Conservation (phyloP, 2,329 filamentous ascomycete genomes). For the Cryphonectria nitschkei region DNA sequence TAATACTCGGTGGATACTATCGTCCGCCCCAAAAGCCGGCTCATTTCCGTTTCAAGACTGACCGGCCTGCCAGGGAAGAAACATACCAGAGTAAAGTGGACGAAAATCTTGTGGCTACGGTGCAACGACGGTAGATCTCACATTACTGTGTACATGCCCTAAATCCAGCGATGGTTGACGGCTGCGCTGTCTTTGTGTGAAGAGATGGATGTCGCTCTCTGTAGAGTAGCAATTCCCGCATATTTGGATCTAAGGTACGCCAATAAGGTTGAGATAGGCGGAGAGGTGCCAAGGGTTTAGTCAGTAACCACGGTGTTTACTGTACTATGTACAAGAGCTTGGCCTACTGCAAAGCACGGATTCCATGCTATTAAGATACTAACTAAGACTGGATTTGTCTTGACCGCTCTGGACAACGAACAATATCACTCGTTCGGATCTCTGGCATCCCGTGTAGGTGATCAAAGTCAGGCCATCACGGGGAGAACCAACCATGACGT, state of each 20-base stretch:
- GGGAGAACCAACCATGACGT: not conserved
- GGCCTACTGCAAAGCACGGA: not conserved
- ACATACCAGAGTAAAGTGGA: not conserved
- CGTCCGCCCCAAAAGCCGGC: not conserved
- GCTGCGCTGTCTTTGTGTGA: not conserved
- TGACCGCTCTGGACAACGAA: not conserved
- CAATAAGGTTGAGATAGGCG: slow-evolving; percentile 27
- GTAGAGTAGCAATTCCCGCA: not conserved
- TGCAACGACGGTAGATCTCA: not conserved
- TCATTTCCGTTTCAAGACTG: not conserved
- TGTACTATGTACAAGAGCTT: not conserved
- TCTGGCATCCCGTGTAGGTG: not conserved
- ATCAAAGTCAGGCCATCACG: not conserved
- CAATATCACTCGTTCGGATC: not conserved
- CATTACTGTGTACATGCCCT: not conserved
- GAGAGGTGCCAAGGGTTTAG: slow-evolving; percentile 10
- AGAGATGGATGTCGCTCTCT: not conserved
- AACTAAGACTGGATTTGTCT: slow-evolving; percentile 1
- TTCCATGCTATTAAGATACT: not conserved
- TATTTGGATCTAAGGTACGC: not conserved
- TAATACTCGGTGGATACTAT: not conserved
- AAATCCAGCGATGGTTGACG: not conserved
- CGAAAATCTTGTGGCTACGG: not conserved
- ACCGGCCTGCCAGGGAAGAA: not conserved
- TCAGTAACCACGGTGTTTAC: not conserved